Evolutionary conservation across 495 filamentous ascomycete genomes (phyloP).

Genomic region (Podospora australis): DNA sequence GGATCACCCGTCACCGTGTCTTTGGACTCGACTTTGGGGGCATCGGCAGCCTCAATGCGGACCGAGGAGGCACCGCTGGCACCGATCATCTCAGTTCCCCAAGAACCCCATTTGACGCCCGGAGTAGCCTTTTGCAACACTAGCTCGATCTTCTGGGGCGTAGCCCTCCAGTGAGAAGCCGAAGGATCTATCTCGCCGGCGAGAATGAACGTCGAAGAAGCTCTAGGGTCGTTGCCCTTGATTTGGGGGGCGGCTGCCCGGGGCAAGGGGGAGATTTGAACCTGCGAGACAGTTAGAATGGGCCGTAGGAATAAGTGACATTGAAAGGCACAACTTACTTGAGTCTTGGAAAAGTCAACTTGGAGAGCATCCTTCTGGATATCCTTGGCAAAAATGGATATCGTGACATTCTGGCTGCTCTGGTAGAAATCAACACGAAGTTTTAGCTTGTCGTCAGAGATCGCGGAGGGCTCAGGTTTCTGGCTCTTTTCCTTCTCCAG

Average conservation of each 20-base stretch:
- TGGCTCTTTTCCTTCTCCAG: constrained; percentile 11
- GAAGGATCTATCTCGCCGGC: constrained; percentile 57
- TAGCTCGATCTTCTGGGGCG: constrained; percentile 81
- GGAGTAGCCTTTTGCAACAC: constrained; percentile 59
- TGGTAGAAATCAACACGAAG: constrained; percentile 36
- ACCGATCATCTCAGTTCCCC: constrained; percentile 26
- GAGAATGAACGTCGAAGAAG: constrained; percentile 58
- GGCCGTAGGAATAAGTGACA: no score
- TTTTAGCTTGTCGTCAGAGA: constrained; percentile 27
- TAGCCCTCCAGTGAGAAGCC: constrained; percentile 54
- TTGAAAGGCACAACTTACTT: constrained; percentile 17
- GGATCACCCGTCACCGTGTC: neutral
- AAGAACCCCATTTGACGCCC: constrained; percentile 68
- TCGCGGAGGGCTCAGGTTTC: constrained; percentile 12
- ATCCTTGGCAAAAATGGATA: constrained; percentile 36
- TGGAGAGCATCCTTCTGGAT: constrained; percentile 26
- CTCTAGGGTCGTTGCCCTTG: constrained; percentile 21
- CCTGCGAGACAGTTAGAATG: constrained; percentile 12
- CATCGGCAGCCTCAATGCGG: neutral
- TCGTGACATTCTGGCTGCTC: constrained; percentile 25
- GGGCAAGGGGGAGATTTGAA: constrained; percentile 20
- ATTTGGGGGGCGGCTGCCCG: constrained; percentile 22
- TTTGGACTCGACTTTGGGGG: neutral
- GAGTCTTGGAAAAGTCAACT: constrained; percentile 20
- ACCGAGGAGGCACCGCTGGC: neutral